Evolutionary conservation across 2,329 filamentous ascomycete genomes (phyloP), one percentile per base, ranked within the genome.

Genomic region (Hysterium pulicare): DNA sequence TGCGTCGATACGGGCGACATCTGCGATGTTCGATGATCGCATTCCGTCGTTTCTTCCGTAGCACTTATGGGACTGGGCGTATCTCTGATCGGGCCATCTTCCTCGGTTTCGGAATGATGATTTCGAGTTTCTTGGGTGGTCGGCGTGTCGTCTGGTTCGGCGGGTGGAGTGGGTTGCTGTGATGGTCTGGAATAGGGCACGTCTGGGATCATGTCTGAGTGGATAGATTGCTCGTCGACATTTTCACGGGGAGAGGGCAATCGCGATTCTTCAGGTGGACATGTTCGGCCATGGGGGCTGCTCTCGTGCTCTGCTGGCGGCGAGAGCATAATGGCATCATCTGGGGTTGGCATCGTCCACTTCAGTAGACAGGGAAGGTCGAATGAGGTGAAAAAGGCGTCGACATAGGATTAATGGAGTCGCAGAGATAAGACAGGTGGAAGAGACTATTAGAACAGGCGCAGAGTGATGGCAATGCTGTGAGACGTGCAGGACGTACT

Each of bases 301-400:
- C 68, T 53, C 49, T 69, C 60, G 61, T 64, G 64, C 70, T 70
- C 58, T 67, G 43, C 50, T 22, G 48, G 67, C 51, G 60, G 53
- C 54, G 66, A 64, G 55, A 64, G 63, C 55, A 70, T 61, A 40
- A 57, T 58, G 24, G 53, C 58, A 64, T 66, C 61, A 64, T 66
- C 62, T 60, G 69, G 67, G 65, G 72, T 76, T 57, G 74, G 74
- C 74, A 77, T 77, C 64, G 62, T 68, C 52, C 48, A 47, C 37
- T 26, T 17, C 26, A 45, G 38, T 43, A 22, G 20, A 20, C 41
- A 62, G 61, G 58, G 55, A 59, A 57, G 54, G 43, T 57, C 51
- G 56, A 53, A 50, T 44, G 45, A 46, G 48, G 43, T 47, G 34
- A 45, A 40, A 9, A 40, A 37, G 43, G 40, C 46, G 47, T n/a